A percentile compares a stretch with the other conserved stretches of the same genome.
These are phyloP conservation scores for Pseudogymnoascus sp. DNA, from an alignment of 2,329 filamentous ascomycete species.

Conservation along the genomic window DNA sequence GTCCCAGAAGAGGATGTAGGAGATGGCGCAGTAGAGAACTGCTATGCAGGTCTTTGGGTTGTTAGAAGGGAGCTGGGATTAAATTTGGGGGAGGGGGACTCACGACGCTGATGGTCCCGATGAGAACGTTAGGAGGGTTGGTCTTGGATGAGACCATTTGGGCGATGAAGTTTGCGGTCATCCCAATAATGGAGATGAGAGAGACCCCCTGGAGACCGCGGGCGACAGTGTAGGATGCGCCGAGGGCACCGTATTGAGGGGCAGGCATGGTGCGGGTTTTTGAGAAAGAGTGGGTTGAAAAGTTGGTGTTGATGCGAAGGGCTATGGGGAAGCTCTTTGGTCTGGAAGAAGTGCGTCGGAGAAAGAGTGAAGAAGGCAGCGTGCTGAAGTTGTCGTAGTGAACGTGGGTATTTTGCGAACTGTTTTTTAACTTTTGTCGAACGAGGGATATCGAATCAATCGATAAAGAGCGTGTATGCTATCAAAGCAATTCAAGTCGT, in stretches of 20 bases:
- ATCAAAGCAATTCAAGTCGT: neutral
- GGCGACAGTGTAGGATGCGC: slow-evolving; percentile 67
- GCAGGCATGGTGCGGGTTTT: slow-evolving; percentile 19
- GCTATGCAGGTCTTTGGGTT: slow-evolving; percentile 63
- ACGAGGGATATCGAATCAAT: neutral
- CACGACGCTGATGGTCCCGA: slow-evolving; percentile 74
- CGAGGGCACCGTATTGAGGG: slow-evolving; percentile 51
- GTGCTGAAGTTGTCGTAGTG: neutral
- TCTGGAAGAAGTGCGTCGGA: neutral
- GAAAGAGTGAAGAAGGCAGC: neutral
- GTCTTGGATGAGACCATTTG: slow-evolving; percentile 61
- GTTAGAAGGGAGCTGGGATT: slow-evolving; percentile 1
- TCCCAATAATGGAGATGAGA: slow-evolving; percentile 69
- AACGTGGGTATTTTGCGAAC: neutral
- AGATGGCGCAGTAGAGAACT: slow-evolving; percentile 69
- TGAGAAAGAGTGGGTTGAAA: neutral
- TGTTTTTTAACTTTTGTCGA: neutral
- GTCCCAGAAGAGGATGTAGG: slow-evolving; percentile 74
- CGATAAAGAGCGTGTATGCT: neutral
- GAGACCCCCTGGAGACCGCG: slow-evolving; percentile 62
- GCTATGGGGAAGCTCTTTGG: neutral
- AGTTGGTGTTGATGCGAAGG: neutral
- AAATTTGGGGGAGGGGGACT: slow-evolving; percentile 29
- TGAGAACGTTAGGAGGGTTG: slow-evolving; percentile 60
- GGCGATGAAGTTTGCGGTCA: slow-evolving; percentile 74